Evolutionary conservation across 345 rosid genomes (phyloP).

Genomic region (Linum usitatissimum): DNA sequence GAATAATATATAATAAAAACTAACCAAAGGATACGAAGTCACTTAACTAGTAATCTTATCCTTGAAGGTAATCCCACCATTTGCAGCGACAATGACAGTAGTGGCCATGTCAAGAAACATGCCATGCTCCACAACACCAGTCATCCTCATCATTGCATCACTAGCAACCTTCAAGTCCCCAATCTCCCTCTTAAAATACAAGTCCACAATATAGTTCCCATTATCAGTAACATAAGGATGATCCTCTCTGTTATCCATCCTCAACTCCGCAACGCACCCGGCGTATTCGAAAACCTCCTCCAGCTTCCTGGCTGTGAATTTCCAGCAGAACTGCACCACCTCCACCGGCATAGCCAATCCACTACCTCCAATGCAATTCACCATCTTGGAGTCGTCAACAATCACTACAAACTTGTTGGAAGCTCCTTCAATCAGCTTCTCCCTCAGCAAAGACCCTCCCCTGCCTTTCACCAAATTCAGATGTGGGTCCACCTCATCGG

Average conservation of each 20-base stretch:
- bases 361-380: slow-evolving; percentile 1
- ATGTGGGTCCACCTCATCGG: slow-evolving; percentile 10
- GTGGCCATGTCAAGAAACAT: slow-evolving; percentile 10
- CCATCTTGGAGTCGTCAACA: slow-evolving; percentile 9
- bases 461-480: slow-evolving; percentile 6
- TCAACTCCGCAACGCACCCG: slow-evolving; percentile 6
- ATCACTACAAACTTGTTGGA: slow-evolving; percentile 2
- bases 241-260: background rate
- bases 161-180: slow-evolving; percentile 9
- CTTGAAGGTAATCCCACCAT: slow-evolving; percentile 2
- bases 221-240: slow-evolving; percentile 9
- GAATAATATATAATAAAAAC: too few species aligned
- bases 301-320: slow-evolving; percentile 1
- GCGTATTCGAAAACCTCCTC: slow-evolving; percentile 1
- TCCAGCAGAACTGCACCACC: slow-evolving; percentile 7
- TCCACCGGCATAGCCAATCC: slow-evolving; percentile 9
- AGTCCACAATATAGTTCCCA: slow-evolving; percentile 9
- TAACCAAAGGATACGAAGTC: too few species aligned
- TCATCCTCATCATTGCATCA: slow-evolving; percentile 1
- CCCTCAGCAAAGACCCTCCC: slow-evolving; percentile 6
- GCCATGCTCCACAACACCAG: slow-evolving; percentile 8
- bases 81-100: slow-evolving; percentile 3
- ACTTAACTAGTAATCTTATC: background rate
- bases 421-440: slow-evolving; percentile 5
- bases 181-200: slow-evolving; percentile 6